These are phyloP conservation scores for Termitomyces sp. DNA, from an alignment of 768 basidiomycete genomes.

Conservation along the genomic window DNA sequence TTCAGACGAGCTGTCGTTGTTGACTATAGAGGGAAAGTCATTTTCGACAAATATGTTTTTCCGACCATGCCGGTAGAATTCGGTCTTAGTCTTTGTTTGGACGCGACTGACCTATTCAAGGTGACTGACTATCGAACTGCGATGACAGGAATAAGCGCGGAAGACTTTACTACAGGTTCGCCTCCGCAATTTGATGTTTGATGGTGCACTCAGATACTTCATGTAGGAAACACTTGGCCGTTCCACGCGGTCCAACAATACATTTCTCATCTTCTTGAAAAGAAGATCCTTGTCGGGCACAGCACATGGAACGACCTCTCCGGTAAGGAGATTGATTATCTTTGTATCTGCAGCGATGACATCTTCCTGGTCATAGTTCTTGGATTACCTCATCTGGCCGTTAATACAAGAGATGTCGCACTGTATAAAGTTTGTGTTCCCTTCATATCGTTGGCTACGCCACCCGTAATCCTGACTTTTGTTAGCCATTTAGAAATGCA, in stretches of 20 bases:
- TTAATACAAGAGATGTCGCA: conserved; percentile 74
- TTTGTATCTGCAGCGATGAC: conserved; percentile 10
- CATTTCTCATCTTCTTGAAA: conserved; percentile 60
- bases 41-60: conserved; percentile 60
- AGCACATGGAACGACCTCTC: conserved; percentile 78
- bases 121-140: conserved; percentile 71
- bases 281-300: conserved; percentile 72
- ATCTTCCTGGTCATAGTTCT: conserved; percentile 42
- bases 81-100: neutral
- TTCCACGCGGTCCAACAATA: conserved; percentile 64
- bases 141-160: conserved; percentile 47
- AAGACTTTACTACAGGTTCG: conserved; percentile 34
- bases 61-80: conserved; percentile 46
- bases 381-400: conserved; percentile 75
- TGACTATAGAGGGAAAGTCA: conserved; percentile 47
- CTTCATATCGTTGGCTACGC: conserved; percentile 10
- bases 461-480: conserved; percentile 5
- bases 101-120: conserved; percentile 15
- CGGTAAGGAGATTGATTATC: conserved; percentile 32
- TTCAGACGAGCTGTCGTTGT: conserved; percentile 44
- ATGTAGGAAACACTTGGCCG: conserved; percentile 40
- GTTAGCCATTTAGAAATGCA: conserved; percentile 66
- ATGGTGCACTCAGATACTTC: neutral
- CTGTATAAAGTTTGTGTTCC: conserved; percentile 47
- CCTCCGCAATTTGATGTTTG: neutral